These are phyloP conservation scores for Stephania japonica DNA, from an alignment of 164 flowering plant species.

Conservation along the genomic window DNA sequence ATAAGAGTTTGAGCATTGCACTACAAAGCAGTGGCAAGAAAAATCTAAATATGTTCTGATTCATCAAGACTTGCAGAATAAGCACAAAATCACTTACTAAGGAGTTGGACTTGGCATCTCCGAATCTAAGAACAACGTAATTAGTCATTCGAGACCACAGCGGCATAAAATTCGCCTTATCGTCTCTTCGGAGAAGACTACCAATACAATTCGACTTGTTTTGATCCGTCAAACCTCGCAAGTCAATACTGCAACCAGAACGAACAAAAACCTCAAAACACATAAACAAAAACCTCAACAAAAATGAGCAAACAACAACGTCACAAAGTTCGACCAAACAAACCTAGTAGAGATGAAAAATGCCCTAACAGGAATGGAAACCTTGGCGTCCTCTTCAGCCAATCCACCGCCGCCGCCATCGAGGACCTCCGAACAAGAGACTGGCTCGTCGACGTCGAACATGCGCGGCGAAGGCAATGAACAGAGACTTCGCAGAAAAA, in stretches of 20 bases:
- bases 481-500: constrained; percentile 22
- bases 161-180: constrained; percentile 51
- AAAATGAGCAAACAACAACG: constrained; percentile 9
- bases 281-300: neutral
- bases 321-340: constrained; percentile 51
- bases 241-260: constrained; percentile 60
- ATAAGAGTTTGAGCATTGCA: no score
- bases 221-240: constrained; percentile 66
- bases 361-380: constrained; percentile 68
- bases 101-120: constrained; percentile 28
- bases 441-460: constrained; percentile 41
- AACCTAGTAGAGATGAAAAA: constrained; percentile 87
- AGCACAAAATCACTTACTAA: constrained; percentile 19
- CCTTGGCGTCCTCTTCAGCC: constrained; percentile 23
- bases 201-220: constrained; percentile 24
- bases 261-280: neutral
- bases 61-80: neutral
- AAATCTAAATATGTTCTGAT: neutral
- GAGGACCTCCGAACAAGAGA: constrained; percentile 31
- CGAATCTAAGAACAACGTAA: constrained; percentile 68
- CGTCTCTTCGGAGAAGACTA: no score
- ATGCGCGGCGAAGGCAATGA: constrained; percentile 21
- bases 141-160: constrained; percentile 82
- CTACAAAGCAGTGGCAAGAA: no score
- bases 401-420: constrained; percentile 9